These are phyloP conservation scores for Lactifluus piperatus DNA, from an alignment of 768 basidiomycete species.

Conservation along the genomic window DNA sequence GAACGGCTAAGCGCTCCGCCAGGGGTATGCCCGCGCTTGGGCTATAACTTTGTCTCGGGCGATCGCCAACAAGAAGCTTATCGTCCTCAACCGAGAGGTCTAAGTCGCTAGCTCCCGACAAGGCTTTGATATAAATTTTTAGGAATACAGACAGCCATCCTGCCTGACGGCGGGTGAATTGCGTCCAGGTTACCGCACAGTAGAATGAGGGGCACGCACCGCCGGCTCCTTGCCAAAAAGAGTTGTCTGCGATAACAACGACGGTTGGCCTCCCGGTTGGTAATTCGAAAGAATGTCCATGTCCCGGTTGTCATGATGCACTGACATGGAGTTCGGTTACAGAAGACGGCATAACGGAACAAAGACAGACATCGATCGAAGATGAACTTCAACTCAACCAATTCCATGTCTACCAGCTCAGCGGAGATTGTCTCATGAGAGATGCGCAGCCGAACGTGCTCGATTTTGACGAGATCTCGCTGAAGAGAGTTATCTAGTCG, in stretches of 20 bases:
- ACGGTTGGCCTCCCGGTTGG: conserved; percentile 46
- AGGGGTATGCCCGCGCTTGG: conserved; percentile 43
- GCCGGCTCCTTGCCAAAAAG: conserved; percentile 56
- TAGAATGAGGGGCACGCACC: conserved; percentile 33
- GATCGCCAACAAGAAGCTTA: conserved; percentile 72
- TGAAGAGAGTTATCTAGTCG: conserved; percentile 78
- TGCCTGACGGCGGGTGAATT: neutral
- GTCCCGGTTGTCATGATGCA: conserved; percentile 83
- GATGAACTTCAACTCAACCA: conserved; percentile 77
- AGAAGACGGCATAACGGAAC: neutral
- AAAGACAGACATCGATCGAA: conserved; percentile 56
- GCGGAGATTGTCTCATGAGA: conserved; percentile 62
- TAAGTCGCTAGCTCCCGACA: conserved; percentile 72
- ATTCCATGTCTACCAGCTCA: conserved; percentile 72
- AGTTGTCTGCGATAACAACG: conserved; percentile 59
- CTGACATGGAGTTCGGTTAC: conserved; percentile 29
- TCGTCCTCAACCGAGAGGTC: conserved; percentile 69
- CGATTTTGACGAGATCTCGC: conserved; percentile 72
- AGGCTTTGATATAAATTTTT: conserved; percentile 67
- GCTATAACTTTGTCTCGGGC: conserved; percentile 54
- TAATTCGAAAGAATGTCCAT: conserved; percentile 70
- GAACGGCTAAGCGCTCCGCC: conserved; percentile 46
- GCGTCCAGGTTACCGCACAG: neutral
- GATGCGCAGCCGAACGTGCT: conserved; percentile 78
- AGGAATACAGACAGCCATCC: conserved; percentile 66